Evolutionary conservation across 495 filamentous ascomycete species (phyloP), one percentile per base, ranked within the genome.

Genomic region (Evernia prunastri): DNA sequence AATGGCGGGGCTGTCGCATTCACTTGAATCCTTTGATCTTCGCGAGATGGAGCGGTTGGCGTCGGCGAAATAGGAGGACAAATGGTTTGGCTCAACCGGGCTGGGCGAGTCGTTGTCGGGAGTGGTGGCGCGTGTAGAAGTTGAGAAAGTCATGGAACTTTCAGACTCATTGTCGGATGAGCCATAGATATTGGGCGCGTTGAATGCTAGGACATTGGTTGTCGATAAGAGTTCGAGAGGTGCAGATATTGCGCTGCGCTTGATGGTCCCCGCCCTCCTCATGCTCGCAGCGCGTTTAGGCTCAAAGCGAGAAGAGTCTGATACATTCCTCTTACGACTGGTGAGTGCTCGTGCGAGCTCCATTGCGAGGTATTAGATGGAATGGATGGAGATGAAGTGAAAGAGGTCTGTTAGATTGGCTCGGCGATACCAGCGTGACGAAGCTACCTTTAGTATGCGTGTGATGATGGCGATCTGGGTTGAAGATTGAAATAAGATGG

Each of bases 201-300:
- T 92, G 81, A 94, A 96, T 23, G 90, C 89, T 23, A 96, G 86
- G 86, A 92, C 90, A 73, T 97, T 98, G 63, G 95, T 97, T 6
- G 95, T 96, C 25, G 93, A 96, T 35, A 96, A 76, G 53, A 98
- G 80, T 73, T 89, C 86, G 56, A 97, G 80, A 4, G 94, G 94
- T 15, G 81, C 84, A 25, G 94, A 98, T 71, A 98, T 98, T 77
- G 94, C 80, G 68, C 74, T 76, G 43, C 80, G 80, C 58, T 80
- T 79, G 69, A 82, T 80, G 20, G 74, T 75, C 45, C 77, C 80
- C 37, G 74, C 73, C 61, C 78, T 80, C 67, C 79, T 78, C 57
- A 76, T 67, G 61, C 79, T 79, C 10, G 74, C 75, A 58, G 81
- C 78, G 39, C 79, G 79, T 59, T 76, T 79, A 4, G 80, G 79